These are phyloP conservation scores for Senecio squalidus DNA, from an alignment of 140 eudicot species.

Conservation along the genomic window DNA sequence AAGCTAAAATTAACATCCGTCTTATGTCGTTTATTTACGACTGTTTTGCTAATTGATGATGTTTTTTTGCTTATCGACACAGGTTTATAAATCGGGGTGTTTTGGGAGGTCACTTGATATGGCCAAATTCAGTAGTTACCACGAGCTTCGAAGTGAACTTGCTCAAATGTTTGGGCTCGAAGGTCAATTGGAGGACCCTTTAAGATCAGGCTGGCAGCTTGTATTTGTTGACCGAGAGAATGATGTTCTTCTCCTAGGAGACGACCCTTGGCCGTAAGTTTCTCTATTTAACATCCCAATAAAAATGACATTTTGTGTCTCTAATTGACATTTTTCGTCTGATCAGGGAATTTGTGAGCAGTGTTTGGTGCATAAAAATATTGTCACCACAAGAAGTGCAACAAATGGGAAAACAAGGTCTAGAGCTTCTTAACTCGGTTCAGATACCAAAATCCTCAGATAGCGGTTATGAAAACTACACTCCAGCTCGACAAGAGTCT, in stretches of 20 bases:
- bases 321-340: too few species aligned
- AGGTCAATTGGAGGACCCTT: conserved; percentile 89
- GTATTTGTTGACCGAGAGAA: conserved; percentile 96
- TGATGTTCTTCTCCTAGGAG: conserved; percentile 95
- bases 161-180: conserved; percentile 94
- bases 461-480: conserved; percentile 38
- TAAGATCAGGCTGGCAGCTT: conserved; percentile 99
- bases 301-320: too few species aligned
- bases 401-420: conserved; percentile 81
- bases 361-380: conserved; percentile 80
- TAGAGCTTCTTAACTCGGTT: conserved; percentile 55
- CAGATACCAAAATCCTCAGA: conserved; percentile 39
- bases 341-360: conserved; percentile 86
- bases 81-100: conserved; percentile 90
- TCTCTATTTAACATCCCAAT: not conserved
- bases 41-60: not conserved
- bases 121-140: conserved; percentile 84
- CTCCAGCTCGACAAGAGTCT: conserved; percentile 41
- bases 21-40: not conserved
- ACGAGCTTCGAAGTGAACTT: conserved; percentile 85
- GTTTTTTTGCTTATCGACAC: conserved; percentile 14
- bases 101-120: conserved; percentile 86
- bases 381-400: conserved; percentile 88
- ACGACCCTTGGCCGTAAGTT: conserved; percentile 99
- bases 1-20: too few species aligned